Evolutionary conservation across 1,139 yeast species (phyloP).

Genomic region (Yamadazyma kanchanaburiensis): DNA sequence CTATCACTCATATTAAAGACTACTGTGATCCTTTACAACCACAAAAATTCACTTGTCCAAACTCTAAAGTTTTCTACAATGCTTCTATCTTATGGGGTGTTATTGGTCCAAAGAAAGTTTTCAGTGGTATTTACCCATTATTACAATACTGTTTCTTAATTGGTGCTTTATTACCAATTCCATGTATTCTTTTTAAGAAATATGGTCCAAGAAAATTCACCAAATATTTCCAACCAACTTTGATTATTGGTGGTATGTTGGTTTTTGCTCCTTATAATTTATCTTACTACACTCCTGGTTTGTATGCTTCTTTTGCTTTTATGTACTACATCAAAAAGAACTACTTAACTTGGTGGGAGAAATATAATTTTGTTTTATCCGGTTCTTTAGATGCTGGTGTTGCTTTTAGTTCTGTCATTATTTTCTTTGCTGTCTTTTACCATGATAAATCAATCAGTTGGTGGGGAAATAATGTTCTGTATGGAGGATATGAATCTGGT

Average conservation of each 20-base stretch:
- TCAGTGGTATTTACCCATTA: constrained; percentile 43
- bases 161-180: constrained; percentile 45
- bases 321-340: constrained; percentile 49
- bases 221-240: constrained; percentile 37
- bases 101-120: constrained; percentile 58
- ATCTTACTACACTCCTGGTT: constrained; percentile 49
- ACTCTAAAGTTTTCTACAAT: constrained; percentile 42
- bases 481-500: constrained; percentile 45
- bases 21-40: constrained; percentile 42
- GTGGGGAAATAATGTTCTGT: constrained; percentile 59
- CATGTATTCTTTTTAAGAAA: constrained; percentile 35
- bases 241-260: constrained; percentile 35
- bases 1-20: constrained; percentile 27
- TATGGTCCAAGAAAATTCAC: constrained; percentile 26
- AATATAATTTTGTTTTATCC: constrained; percentile 60
- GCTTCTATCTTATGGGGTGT: constrained; percentile 58
- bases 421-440: constrained; percentile 55
- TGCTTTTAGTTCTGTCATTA: constrained; percentile 52
- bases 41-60: constrained; percentile 47
- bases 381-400: constrained; percentile 60
- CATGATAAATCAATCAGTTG: constrained; percentile 38
- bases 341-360: constrained; percentile 57
- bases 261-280: constrained; percentile 56
- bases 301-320: constrained; percentile 44
- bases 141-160: constrained; percentile 50